These are phyloP conservation scores for Pichia kluyveri DNA, from an alignment of 805 yeast genomes.

Conservation along the genomic window DNA sequence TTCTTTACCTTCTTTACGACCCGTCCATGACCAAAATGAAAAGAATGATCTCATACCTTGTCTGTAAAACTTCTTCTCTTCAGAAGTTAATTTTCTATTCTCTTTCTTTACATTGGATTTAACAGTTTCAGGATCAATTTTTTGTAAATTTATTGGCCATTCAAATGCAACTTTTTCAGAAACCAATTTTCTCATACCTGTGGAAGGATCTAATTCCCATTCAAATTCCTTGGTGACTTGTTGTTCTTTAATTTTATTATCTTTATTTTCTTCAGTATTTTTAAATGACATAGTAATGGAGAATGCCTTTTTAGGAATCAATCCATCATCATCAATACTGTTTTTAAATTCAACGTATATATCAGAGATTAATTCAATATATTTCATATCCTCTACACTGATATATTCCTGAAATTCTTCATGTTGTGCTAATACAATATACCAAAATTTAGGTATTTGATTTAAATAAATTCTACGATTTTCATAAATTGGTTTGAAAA, in stretches of 20 bases:
- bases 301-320: slow-evolving; percentile 31
- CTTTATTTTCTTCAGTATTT: slow-evolving; percentile 34
- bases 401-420: slow-evolving; percentile 79
- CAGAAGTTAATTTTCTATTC: slow-evolving; percentile 30
- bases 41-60: slow-evolving; percentile 77
- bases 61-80: slow-evolving; percentile 54
- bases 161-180: slow-evolving; percentile 46
- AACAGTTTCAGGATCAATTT: slow-evolving; percentile 46
- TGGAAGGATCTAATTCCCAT: slow-evolving; percentile 33
- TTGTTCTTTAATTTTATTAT: slow-evolving; percentile 45
- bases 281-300: slow-evolving; percentile 51
- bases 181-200: slow-evolving; percentile 45
- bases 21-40: slow-evolving; percentile 84
- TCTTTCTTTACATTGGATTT: slow-evolving; percentile 25
- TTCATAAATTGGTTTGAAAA: slow-evolving; percentile 49
- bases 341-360: slow-evolving; percentile 46
- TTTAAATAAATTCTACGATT: slow-evolving; percentile 44
- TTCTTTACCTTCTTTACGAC: slow-evolving; percentile 65
- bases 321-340: slow-evolving; percentile 23
- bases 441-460: slow-evolving; percentile 76
- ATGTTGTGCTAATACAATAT: slow-evolving; percentile 72
- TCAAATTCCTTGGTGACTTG: slow-evolving; percentile 51
- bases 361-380: slow-evolving; percentile 57
- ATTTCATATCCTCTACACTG: slow-evolving; percentile 67
- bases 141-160: slow-evolving; percentile 64